phyloP scores from a whole-genome alignment of 345 rosid genomes.

The Lepidium didymum region DNA sequence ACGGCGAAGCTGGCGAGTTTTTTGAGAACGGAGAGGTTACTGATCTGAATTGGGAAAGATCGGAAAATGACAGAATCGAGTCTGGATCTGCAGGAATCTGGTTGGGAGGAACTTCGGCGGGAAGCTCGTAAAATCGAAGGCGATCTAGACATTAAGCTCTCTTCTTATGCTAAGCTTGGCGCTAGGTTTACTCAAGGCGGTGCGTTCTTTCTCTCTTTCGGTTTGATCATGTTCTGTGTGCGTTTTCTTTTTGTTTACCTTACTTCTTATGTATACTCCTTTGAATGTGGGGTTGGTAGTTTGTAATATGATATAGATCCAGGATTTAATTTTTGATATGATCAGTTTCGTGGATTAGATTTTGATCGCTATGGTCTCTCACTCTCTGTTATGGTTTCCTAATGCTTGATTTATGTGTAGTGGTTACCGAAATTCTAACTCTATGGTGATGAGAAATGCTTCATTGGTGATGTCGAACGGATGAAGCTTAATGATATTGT shows the following conservation, averaged over 20 bases:
- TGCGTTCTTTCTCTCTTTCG: conserved; percentile 20
- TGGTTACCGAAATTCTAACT: not conserved
- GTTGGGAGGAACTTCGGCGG: conserved; percentile 92
- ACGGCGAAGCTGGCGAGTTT: not conserved
- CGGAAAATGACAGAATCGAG: conserved; percentile 60
- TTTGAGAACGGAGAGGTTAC: conserved; percentile 7
- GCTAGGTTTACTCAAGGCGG: conserved; percentile 89
- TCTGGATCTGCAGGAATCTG: conserved; percentile 87
- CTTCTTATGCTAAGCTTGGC: conserved; percentile 96
- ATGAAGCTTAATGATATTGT: not conserved
- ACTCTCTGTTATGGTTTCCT: not conserved
- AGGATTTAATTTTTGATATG: not conserved
- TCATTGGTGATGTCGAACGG: not conserved
- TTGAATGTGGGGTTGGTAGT: not conserved
- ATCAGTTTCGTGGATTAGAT: not conserved
- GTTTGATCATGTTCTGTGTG: conserved; percentile 12
- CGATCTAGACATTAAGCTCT: conserved; percentile 96
- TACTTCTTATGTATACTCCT: not conserved
- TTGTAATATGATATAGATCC: conserved; percentile 7
- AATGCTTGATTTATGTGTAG: not conserved
- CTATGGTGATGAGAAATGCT: not conserved
- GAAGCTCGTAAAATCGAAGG: conserved; percentile 95
- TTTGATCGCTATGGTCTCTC: not conserved
- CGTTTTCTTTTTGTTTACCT: not conserved
- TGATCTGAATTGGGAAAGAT: conserved; percentile 24